Percentiles rank a stretch among this genome's conserved stretches.
Evolutionary conservation across 2,329 filamentous ascomycete species (phyloP).

Genomic region (Xylariaceae sp.): DNA sequence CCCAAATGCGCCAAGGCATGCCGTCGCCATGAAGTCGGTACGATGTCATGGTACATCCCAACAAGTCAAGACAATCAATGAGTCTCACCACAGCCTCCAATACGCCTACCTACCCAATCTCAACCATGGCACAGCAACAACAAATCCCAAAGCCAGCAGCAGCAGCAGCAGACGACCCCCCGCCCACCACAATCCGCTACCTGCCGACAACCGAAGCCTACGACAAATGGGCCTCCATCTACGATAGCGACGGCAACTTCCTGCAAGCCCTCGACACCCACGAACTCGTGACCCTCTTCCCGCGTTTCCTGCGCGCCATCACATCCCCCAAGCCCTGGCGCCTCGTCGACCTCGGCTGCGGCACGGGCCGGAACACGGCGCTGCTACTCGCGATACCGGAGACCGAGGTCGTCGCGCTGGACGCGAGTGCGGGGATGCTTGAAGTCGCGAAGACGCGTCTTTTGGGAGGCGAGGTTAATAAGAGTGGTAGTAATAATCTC

Average conservation of each 20-base stretch:
- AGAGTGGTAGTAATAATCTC: neutral
- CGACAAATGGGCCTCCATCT: conserved; percentile 40
- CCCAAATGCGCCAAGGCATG: too few species aligned
- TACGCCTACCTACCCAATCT: too few species aligned
- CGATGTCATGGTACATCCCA: neutral
- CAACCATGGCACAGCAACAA: conserved; percentile 6
- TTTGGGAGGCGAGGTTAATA: neutral
- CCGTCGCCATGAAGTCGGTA: neutral
- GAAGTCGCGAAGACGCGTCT: conserved; percentile 43
- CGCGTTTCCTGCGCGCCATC: conserved; percentile 39
- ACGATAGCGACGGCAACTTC: conserved; percentile 63
- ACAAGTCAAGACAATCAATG: neutral
- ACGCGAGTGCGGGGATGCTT: conserved; percentile 54
- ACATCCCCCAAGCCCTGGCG: conserved; percentile 30
- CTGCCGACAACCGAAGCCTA: conserved; percentile 33
- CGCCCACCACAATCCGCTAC: conserved; percentile 26
- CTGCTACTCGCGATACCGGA: conserved; percentile 40
- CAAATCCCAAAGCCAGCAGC: neutral
- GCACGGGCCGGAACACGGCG: conserved; percentile 58
- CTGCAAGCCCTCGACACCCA: conserved; percentile 58
- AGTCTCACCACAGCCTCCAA: too few species aligned
- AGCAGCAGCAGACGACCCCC: conserved; percentile 3
- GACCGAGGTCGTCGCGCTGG: conserved; percentile 46
- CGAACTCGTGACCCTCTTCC: conserved; percentile 48
- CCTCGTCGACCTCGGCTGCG: conserved; percentile 59